Evolutionary conservation across 208 protist species (phyloP).

Genomic region (Leishmania amazonensis): DNA sequence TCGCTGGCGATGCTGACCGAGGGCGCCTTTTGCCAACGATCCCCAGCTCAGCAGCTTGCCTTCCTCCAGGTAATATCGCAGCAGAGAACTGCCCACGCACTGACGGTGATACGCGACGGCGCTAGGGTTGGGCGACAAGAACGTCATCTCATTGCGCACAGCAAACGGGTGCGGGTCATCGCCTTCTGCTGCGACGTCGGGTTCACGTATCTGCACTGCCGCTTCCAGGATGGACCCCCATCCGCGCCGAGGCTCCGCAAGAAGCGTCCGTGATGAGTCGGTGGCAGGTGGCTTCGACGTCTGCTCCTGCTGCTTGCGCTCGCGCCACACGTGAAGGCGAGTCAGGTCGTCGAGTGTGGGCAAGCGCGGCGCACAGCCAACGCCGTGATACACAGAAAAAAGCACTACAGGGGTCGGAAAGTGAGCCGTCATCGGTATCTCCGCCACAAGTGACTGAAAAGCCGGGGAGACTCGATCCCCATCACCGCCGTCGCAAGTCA

Average conservation of each 20-base stretch:
- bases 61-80: slow-evolving; percentile 34
- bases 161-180: slow-evolving; percentile 8
- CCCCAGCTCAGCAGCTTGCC: slow-evolving; percentile 46
- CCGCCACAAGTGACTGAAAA: slow-evolving; percentile 5
- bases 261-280: neutral
- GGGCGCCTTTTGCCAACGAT: slow-evolving; percentile 30
- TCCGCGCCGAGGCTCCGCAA: neutral
- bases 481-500: neutral
- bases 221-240: slow-evolving; percentile 6
- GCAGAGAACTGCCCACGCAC: slow-evolving; percentile 19
- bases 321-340: slow-evolving; percentile 15
- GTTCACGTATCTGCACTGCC: slow-evolving; percentile 7
- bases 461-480: neutral
- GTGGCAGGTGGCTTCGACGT: neutral
- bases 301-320: slow-evolving; percentile 1
- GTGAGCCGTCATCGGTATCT: slow-evolving; percentile 37
- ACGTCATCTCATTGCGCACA: slow-evolving; percentile 17
- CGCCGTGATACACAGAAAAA: slow-evolving; percentile 58
- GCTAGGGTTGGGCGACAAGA: slow-evolving; percentile 10
- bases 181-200: slow-evolving; percentile 7
- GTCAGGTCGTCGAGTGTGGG: slow-evolving; percentile 32
- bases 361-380: slow-evolving; percentile 55
- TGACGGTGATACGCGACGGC: slow-evolving; percentile 5
- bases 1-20: slow-evolving; percentile 24
- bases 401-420: slow-evolving; percentile 56